Base-by-base conservation (phyloP, 2,329 filamentous ascomycete genomes). In the Magnaporthales sp. region DNA sequence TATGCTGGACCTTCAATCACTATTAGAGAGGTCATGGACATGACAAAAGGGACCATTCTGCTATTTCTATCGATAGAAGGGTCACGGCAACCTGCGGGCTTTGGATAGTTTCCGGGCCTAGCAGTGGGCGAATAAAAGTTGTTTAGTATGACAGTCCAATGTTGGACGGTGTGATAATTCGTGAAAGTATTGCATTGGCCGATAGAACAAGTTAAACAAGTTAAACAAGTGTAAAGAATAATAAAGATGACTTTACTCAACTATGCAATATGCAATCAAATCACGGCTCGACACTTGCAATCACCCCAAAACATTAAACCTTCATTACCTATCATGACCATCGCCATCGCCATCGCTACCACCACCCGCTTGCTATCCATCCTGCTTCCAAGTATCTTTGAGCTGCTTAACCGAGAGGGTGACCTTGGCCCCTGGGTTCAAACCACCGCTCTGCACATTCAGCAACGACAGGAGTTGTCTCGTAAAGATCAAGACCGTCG, bases 401-500 rank as follows among this genome's bases (percentile, higher is more conserved):
- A 64, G 22, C 30, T 24, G 31, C 22, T 22, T 64, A 22, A 64
- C 62, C 1, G 62, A 32, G 11, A 64, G 32, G 11, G 11, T 32
- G 15, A 64, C 32, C 32, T n/a, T 51, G 4, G 62, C 62, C 7
- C 27, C 62, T 15, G 62, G 31, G 26, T 38, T 29, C 32, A 64
- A 22, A 22, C 62, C 62, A 4, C 32, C 30, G 24, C 29, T 30
- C 51, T 22, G 38, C 15, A 65, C 63, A 7, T 30, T 29, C 15
- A 65, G 29, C 46, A 58, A 24, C 4, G 27, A 30, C 6, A 60
- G n/a, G 10, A 19, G 29, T 22, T 56, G 30, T 1, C 27, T 31
- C 10, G 85, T 80, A 72, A 80, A 87, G 70, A 85, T 85, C 0
- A 79, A 77, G 62, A 80, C 77, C 2, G 83, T 86, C 0, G 75